Base-by-base conservation (phyloP, 495 filamentous ascomycete species). In the Aspergillus sclerotiicarbonarius region DNA sequence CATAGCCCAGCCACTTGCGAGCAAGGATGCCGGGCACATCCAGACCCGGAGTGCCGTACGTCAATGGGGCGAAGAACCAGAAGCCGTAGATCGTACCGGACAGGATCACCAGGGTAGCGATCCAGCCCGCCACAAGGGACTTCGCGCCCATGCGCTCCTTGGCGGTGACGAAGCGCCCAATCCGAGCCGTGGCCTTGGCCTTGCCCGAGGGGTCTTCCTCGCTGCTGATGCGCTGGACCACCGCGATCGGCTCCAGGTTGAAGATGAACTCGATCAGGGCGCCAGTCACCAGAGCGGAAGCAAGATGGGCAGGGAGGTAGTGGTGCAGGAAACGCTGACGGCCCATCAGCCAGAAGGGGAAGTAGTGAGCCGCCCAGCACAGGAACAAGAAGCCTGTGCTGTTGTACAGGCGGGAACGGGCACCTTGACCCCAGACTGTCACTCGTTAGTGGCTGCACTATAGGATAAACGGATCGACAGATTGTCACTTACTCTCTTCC, bases 381-480 rank as follows among this genome's bases (percentile, higher is more conserved):
- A 98, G 89, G 85, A 96, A 98, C 74, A 98, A 90, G 84, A 98
- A 98, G 44, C 94, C 94, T 0, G 95, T 98, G 59, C 90, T 95
- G 81, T 97, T 96, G 74, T 98, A 98, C 59, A 98, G 83, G 56
- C 92, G 90, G 33, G 89, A 92, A 53, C 94, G 91, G 32, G 94
- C 89, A 65, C 92, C 92, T 87, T 72, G 53, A n/a, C 70, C 72
- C 71, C 71, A 75, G 49, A 78, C 75, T 76, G 57, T 51, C 50
- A 37, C 54, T n/a, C 9, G n/a, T 61, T 56, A 62, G 56, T 54
- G 44, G 39, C 18, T 3, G 20, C 9, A 8, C 29, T 21, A 39
- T 59, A 54, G 57, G 41, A 19, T 35, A 44, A 13, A 32, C 25
- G 29, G 30, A n/a, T n/a, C n/a, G n/a, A n/a, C n/a, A n/a, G n/a